Evolutionary conservation across 495 filamentous ascomycete species (phyloP), one percentile per base, ranked within the genome.

Genomic region (Lindgomyces ingoldianus): DNA sequence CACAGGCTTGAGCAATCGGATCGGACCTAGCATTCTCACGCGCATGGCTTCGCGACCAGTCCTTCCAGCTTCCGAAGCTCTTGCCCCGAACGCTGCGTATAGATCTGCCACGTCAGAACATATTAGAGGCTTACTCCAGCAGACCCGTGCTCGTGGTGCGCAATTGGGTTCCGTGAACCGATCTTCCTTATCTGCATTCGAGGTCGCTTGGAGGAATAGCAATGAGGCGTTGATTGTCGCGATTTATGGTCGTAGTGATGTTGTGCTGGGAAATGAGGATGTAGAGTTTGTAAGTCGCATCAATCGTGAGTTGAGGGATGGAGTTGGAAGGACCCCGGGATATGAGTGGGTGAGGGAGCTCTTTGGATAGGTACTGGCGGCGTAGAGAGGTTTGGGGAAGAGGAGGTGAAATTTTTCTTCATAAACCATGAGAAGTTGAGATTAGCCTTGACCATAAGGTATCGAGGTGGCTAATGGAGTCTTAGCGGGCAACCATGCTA

Each of bases 301-400:
- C 22, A 29, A 30, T 11, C 33, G 36, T 19, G 44, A 49, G 33
- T 41, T 64, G 53, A 53, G 30, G 19, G 49, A 62, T 12, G 59
- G 59, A 8, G 39, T 29, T 29, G 59, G 49, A 9, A n/a, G 46
- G 4, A 30, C 54, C 18, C 18, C 48, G 19, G 49, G 59, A 26
- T 46, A 62, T 39, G 49, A 62, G 57, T 60, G 57, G 57, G 21
- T 47, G 12, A 36, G 48, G 2, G 22, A 41, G 33, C 29, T 62
- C 25, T 54, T 53, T 47, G 6, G 44, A 4, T n/a, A 47, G 44
- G 14, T n/a, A n/a, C n/a, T n/a, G n/a, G n/a, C n/a, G n/a, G n/a
- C n/a, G n/a, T n/a, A n/a, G n/a, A n/a, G n/a, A n/a, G n/a, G n/a
- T n/a, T n/a, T n/a, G n/a, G n/a, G n/a, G n/a, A n/a, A n/a, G n/a